Evolutionary conservation across 2,329 filamentous ascomycete genomes (phyloP).

Genomic region (Aspergillus chevalieri): DNA sequence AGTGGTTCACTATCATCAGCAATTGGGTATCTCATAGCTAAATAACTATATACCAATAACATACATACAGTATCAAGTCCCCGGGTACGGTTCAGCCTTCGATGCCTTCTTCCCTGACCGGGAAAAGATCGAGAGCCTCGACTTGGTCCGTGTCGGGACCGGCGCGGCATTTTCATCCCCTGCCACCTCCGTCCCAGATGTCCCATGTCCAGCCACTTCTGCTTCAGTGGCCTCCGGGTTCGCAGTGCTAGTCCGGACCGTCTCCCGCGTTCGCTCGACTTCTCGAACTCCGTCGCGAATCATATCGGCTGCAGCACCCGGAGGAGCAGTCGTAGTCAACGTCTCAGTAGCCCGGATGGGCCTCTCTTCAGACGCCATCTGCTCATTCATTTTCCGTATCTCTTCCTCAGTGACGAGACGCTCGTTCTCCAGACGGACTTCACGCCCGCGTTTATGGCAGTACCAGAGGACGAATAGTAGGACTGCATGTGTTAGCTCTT

Average conservation of each 20-base stretch:
- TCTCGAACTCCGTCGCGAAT: constrained; percentile 36
- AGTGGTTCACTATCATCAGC: not conserved
- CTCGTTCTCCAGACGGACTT: constrained; percentile 68
- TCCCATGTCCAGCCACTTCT: constrained; percentile 8
- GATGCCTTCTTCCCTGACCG: constrained; percentile 18
- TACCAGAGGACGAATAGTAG: constrained; percentile 96
- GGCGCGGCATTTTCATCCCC: constrained; percentile 7
- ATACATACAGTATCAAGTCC: constrained; percentile 20
- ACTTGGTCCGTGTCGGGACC: constrained; percentile 24
- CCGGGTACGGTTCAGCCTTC: constrained; percentile 30
- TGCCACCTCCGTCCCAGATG: constrained; percentile 1
- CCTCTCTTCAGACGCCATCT: constrained; percentile 20
- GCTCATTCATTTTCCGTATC: constrained; percentile 34
- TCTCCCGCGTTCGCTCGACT: constrained; percentile 29
- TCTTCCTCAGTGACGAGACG: constrained; percentile 43
- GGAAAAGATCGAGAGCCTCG: constrained; percentile 23
- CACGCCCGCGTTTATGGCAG: constrained; percentile 88
- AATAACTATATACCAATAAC: not conserved
- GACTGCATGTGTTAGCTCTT: constrained; percentile 44
- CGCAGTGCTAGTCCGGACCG: constrained; percentile 7
- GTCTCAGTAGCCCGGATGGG: constrained; percentile 30
- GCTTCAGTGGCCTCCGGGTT: not conserved
- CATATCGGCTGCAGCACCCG: constrained; percentile 34
- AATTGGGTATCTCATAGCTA: not conserved
- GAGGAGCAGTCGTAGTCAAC: constrained; percentile 35